These are phyloP conservation scores for Fusarium protoensiforme DNA, from an alignment of 2,329 filamentous ascomycete species.

Conservation along the genomic window DNA sequence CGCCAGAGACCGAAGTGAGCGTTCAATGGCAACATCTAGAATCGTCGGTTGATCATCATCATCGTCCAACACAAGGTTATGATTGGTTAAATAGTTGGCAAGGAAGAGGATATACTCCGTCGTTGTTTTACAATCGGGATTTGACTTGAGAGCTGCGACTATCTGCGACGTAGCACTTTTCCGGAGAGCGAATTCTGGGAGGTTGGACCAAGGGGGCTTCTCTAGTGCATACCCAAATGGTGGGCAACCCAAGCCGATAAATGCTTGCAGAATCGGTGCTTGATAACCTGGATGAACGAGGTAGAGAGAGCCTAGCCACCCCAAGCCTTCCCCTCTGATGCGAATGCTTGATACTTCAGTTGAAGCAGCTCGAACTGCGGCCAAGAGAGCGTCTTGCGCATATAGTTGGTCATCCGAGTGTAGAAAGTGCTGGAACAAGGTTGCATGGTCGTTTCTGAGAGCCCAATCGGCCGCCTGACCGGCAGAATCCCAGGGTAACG, in stretches of 20 bases:
- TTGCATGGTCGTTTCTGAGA: neutral
- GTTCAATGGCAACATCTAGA: too few species aligned
- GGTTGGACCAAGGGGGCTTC: too few species aligned
- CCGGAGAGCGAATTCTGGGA: too few species aligned
- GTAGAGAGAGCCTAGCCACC: neutral
- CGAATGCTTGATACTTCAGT: neutral
- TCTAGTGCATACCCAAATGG: neutral
- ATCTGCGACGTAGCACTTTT: too few species aligned
- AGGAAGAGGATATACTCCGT: too few species aligned
- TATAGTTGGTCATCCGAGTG: neutral
- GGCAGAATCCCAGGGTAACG: neutral
- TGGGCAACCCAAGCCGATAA: neutral
- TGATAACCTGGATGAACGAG: neutral
- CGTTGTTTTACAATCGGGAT: too few species aligned
- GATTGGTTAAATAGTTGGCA: too few species aligned
- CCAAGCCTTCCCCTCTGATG: neutral
- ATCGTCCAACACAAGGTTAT: too few species aligned
- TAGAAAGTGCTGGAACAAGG: neutral
- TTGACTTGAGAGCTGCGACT: too few species aligned
- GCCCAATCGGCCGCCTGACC: neutral
- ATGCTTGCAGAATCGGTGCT: neutral
- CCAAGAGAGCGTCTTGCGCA: neutral
- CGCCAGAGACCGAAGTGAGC: too few species aligned
- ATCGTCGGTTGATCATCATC: too few species aligned
- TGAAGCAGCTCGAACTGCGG: neutral